Conservation (phyloP, 345 rosid species). For the Rhizophora mangle region DNA sequence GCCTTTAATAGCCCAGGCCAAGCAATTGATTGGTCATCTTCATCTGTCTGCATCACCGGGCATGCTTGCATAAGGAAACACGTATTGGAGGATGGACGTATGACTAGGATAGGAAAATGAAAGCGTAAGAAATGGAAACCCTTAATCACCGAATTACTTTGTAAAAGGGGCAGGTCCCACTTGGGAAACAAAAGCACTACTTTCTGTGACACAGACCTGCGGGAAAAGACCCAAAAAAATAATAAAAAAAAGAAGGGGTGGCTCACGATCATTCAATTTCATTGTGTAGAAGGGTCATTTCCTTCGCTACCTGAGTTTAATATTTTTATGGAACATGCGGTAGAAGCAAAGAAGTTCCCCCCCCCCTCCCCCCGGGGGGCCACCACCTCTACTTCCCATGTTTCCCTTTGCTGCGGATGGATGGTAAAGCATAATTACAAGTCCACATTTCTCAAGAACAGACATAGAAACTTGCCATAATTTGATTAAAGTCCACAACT, state of each 20-base stretch:
- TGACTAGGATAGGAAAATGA: too few species aligned
- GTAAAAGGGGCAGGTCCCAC: neutral
- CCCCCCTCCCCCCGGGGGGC: too few species aligned
- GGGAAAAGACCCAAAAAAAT: neutral
- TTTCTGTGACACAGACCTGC: neutral
- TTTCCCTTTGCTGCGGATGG: neutral
- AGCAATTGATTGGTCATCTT: too few species aligned
- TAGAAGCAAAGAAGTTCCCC: constrained; percentile 10
- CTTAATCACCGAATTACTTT: neutral
- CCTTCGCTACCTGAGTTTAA: neutral
- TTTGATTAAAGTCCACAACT: neutral
- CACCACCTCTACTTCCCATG: neutral
- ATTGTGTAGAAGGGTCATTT: neutral
- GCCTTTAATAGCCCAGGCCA: too few species aligned
- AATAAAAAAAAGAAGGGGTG: neutral
- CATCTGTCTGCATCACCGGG: too few species aligned
- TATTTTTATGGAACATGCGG: neutral
- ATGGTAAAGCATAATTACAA: neutral
- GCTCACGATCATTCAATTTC: neutral
- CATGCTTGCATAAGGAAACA: too few species aligned
- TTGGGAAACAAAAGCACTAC: neutral
- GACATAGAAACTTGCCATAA: neutral
- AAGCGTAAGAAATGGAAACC: too few species aligned
- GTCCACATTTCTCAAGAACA: too few species aligned
- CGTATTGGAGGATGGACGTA: too few species aligned